Evolutionary conservation across 2,329 filamentous ascomycete species (phyloP).

Genomic region (Pyrenophora teres): DNA sequence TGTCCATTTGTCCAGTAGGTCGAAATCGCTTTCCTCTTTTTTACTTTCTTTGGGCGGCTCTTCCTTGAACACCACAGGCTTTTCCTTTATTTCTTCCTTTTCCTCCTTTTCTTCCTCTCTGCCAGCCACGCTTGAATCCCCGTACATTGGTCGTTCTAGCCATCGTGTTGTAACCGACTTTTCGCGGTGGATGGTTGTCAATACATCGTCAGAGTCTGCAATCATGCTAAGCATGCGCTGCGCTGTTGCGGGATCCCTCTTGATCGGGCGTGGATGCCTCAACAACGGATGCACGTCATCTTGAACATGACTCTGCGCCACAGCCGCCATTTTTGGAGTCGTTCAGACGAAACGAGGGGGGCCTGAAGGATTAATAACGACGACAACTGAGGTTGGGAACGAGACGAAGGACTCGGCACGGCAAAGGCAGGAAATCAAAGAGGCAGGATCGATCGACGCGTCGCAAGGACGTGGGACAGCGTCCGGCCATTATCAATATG

Average conservation of each 20-base stretch:
- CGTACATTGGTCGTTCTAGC: conserved; percentile 34
- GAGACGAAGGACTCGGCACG: conserved; percentile 14
- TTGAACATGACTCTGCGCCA: conserved; percentile 26
- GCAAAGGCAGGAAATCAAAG: conserved; percentile 24
- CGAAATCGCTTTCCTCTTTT: conserved; percentile 13
- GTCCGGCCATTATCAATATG: conserved; percentile 29
- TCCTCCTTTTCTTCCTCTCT: conserved; percentile 18
- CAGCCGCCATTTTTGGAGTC: conserved; percentile 19
- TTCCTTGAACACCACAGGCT: not conserved
- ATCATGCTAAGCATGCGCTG: conserved; percentile 34
- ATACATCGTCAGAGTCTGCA: conserved; percentile 28
- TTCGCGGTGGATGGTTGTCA: conserved; percentile 24
- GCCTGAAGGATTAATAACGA: conserved; percentile 10
- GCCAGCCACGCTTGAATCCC: conserved; percentile 22
- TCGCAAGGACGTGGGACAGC: conserved; percentile 28
- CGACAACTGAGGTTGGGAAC: conserved; percentile 10
- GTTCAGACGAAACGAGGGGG: conserved; percentile 11
- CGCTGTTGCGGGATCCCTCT: conserved; percentile 33
- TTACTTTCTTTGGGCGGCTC: not conserved
- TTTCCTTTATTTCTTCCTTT: not conserved
- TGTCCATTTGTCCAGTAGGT: conserved; percentile 23
- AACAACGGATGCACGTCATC: conserved; percentile 31
- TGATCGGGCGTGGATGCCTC: conserved; percentile 33
- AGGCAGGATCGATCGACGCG: conserved; percentile 19
- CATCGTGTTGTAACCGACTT: conserved; percentile 35